Conservation (phyloP, 495 filamentous ascomycete genomes). For the Penicillium herquei region DNA sequence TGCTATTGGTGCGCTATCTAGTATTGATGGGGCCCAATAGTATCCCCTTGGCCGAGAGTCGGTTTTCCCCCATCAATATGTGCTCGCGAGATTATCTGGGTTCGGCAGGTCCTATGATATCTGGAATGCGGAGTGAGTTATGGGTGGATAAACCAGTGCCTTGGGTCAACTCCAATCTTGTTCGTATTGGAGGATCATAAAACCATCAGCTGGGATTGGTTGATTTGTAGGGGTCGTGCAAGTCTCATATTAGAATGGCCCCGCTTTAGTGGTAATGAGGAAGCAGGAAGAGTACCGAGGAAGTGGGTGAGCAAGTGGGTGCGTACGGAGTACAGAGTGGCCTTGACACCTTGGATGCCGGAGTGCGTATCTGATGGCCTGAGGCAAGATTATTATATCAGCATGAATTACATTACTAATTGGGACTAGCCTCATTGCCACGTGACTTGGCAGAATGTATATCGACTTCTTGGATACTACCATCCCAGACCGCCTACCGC, state of each 20-base stretch:
- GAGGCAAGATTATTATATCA: not conserved
- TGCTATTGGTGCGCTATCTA: not conserved
- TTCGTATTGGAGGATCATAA: not conserved
- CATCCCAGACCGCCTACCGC: no score
- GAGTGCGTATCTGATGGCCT: not conserved
- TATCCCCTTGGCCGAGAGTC: not conserved
- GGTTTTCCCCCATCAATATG: not conserved
- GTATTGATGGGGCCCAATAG: not conserved
- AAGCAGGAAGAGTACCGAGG: not conserved
- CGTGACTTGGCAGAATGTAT: no score
- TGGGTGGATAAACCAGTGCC: not conserved
- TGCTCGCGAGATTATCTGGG: not conserved
- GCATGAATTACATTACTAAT: no score
- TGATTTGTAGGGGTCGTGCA: not conserved
- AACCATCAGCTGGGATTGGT: not conserved
- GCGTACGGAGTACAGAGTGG: no score
- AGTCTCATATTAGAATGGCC: not conserved
- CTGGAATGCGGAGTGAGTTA: conserved; percentile 3
- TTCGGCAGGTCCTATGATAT: not conserved
- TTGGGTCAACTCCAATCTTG: not conserved
- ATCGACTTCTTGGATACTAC: no score
- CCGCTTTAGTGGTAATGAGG: not conserved
- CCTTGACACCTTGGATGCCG: not conserved
- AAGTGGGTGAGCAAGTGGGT: not conserved
- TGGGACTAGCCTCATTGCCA: no score